Evolutionary conservation across 2,329 filamentous ascomycete species (phyloP), one percentile per base, ranked within the genome.

Genomic region (Drechslerella stenobrocha): DNA sequence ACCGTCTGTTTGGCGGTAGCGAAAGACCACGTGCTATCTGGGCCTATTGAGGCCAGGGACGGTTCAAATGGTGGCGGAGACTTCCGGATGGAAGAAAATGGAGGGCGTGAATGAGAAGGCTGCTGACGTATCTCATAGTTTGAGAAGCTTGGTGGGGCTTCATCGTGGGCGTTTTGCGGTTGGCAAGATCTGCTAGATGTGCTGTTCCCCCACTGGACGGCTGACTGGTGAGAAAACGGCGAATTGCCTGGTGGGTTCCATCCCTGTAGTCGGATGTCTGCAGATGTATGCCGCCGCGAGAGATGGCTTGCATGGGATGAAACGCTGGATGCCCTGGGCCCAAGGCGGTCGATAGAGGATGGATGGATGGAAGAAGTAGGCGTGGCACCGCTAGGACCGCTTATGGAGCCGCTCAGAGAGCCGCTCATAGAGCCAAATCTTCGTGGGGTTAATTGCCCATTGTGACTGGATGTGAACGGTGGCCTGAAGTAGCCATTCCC

Each of bases 191-290:
- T 79, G 77, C 73, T 82, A 44, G 82, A 5, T 84, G 86, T 22
- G 85, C 87, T 13, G 85, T 84, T 13, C 85, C 85, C 85, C 85
- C 88, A 69, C 84, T 83, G 32, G 80, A 77, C 13, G 81, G 82
- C 53, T 81, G 81, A 69, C 84, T 80, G 8, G 84, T 84, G 3
- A 87, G 87, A 23, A 83, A 80, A 40, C 80, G 78, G 48, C 77
- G 76, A 32, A 75, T 74, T 48, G 75, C 72, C 37, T 76, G 75
- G 70, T 72, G 80, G 81, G 70, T 85, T 86, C 85, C 88, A 92
- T 34, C 87, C 89, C 75, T 90, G 87, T 73, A 91, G 87, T 53
- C 93, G 87, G 72, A 98, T 97, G 75, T 98, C 93, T 63, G 93
- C 93, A 35, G 91, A 92, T 1, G 93, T 98, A 77, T 98, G 93